Percentiles rank a stretch among this genome's conserved stretches.
Conservation (phyloP, 1,284 basidiomycete genomes). For the Puccinia triticina region DNA sequence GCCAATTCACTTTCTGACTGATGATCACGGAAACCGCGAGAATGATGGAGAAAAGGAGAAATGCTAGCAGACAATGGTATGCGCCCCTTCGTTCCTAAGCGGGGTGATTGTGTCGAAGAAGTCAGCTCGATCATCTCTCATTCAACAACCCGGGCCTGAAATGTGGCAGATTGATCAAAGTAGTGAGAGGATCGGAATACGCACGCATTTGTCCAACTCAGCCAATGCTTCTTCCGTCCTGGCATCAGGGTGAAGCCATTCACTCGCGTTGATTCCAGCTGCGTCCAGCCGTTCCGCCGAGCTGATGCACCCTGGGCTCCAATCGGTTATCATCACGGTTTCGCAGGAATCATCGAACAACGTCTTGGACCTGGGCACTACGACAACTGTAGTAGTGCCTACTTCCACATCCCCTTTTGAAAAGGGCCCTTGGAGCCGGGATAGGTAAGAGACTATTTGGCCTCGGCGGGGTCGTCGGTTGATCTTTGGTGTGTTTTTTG, state of each 20-base stretch:
- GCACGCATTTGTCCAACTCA: constrained; percentile 17
- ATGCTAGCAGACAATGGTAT: constrained; percentile 20
- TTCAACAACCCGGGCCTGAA: neutral
- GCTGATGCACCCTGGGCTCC: constrained; percentile 21
- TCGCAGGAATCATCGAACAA: constrained; percentile 2
- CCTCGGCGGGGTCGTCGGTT: neutral
- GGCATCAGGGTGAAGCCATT: constrained; percentile 26
- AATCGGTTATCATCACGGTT: neutral
- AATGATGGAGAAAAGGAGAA: constrained; percentile 22
- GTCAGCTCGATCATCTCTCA: neutral
- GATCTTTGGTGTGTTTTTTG: neutral
- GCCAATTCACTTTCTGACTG: constrained; percentile 22
- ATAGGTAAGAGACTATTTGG: constrained; percentile 53
- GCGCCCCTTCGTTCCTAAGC: constrained; percentile 28
- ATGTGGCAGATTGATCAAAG: neutral
- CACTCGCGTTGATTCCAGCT: constrained; percentile 17
- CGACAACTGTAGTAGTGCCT: constrained; percentile 18
- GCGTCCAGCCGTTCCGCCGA: constrained; percentile 28
- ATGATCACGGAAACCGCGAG: constrained; percentile 4
- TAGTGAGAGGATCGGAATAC: neutral
- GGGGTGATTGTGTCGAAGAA: neutral
- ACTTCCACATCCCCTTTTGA: constrained; percentile 57
- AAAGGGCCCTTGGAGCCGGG: constrained; percentile 59
- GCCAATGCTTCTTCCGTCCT: neutral
- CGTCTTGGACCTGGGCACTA: constrained; percentile 14